A percentile compares a stretch with the other conserved stretches of the same genome.
Conservation (phyloP, 108 stramenopile genomes). For the Halocafeteria seosinensis region DNA sequence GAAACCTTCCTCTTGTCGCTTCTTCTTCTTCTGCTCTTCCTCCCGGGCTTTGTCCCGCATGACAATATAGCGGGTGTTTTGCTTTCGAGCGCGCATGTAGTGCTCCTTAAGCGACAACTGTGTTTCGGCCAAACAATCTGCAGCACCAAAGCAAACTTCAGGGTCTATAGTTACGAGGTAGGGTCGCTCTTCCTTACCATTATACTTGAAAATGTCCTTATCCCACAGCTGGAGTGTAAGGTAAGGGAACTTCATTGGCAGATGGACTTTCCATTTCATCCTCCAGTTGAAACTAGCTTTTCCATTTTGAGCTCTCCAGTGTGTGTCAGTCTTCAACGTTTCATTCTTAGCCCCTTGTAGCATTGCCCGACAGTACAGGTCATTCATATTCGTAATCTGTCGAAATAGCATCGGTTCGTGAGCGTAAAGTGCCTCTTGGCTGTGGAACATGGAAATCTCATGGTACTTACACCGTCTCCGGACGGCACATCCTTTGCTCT, state of each 20-base stretch:
- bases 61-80: slow-evolving; percentile 4
- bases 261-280: slow-evolving; percentile 30
- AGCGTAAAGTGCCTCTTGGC: too few species aligned
- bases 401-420: too few species aligned
- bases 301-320: slow-evolving; percentile 41
- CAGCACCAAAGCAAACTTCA: too few species aligned
- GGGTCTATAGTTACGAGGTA: too few species aligned
- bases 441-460: too few species aligned
- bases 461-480: neutral
- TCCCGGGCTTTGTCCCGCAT: neutral
- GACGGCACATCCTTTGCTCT: slow-evolving; percentile 13
- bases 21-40: neutral
- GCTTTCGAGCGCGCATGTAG: slow-evolving; percentile 12
- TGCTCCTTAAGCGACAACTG: slow-evolving; percentile 14
- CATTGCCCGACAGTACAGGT: slow-evolving; percentile 32
- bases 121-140: neutral
- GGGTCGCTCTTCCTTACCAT: slow-evolving; percentile 27
- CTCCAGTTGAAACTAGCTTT: slow-evolving; percentile 42
- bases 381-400: slow-evolving; percentile 30
- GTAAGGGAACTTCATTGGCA: slow-evolving; percentile 32
- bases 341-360: slow-evolving; percentile 30
- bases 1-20: neutral
- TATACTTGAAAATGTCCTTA: slow-evolving; percentile 32
- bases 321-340: slow-evolving; percentile 37
- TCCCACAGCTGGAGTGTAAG: slow-evolving; percentile 39